phyloP scores from a whole-genome alignment of 139 green algal genomes.

The Closterium sp. region DNA sequence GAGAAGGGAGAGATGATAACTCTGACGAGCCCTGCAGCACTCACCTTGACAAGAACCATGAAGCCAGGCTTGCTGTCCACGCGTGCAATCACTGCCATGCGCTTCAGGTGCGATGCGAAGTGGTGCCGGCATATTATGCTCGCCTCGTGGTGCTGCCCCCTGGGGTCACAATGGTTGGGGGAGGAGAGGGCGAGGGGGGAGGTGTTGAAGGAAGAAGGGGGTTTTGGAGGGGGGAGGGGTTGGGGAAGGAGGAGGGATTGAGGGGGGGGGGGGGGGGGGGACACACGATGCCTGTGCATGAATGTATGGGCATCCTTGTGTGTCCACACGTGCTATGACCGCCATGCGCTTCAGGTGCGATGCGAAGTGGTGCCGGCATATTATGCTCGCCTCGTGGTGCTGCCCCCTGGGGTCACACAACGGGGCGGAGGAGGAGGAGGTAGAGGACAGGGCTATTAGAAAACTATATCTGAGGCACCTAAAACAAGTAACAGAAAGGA shows the following conservation, averaged over 20 bases:
- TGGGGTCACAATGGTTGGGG: not conserved
- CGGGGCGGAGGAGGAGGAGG: not conserved
- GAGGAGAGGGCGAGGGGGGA: no score
- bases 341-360: slow-evolving; percentile 89
- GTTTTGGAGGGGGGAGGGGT: not conserved
- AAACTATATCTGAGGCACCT: not conserved
- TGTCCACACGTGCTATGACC: slow-evolving; percentile 63
- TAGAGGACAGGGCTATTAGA: not conserved
- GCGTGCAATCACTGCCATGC: slow-evolving; percentile 81
- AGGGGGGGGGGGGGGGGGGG: not conserved
- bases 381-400: slow-evolving; percentile 54
- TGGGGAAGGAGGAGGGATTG: not conserved
- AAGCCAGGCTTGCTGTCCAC: slow-evolving; percentile 46
- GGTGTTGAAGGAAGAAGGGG: not conserved
- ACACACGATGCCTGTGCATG: not conserved
- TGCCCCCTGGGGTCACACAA: not conserved
- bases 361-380: slow-evolving; percentile 82
- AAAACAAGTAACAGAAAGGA: no score
- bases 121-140: slow-evolving; percentile 75
- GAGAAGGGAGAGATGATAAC: no score
- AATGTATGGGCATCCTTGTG: not conserved
- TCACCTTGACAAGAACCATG: slow-evolving; percentile 45
- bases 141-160: slow-evolving; percentile 8
- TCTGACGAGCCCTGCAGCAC: not conserved
- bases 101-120: slow-evolving; percentile 87